A percentile compares a stretch with the other conserved stretches of the same genome.
Evolutionary conservation across 495 filamentous ascomycete genomes (phyloP).

Genomic region (Aspergillus baeticus): DNA sequence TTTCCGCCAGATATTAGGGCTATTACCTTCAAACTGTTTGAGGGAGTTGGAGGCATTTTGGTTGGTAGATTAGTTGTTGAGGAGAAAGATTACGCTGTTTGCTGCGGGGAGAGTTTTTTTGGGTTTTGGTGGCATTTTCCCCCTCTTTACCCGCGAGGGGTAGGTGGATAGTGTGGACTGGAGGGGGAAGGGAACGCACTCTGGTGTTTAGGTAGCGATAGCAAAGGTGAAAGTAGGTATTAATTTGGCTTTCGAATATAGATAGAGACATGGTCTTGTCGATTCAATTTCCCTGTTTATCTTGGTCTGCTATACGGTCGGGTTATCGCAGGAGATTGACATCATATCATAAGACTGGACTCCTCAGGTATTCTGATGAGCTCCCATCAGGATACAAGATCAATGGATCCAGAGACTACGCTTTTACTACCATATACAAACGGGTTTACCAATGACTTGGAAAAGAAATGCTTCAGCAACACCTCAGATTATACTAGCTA

Average conservation of each 20-base stretch:
- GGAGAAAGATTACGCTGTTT: neutral
- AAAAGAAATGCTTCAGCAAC: slow-evolving; percentile 8
- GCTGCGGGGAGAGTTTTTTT: neutral
- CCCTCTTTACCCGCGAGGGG: neutral
- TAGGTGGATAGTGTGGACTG: neutral
- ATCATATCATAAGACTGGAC: too few species aligned
- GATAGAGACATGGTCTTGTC: too few species aligned
- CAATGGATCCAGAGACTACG: too few species aligned
- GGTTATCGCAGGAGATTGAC: too few species aligned
- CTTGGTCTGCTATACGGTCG: too few species aligned
- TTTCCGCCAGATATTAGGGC: slow-evolving; percentile 95
- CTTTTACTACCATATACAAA: too few species aligned
- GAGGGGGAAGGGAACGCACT: too few species aligned
- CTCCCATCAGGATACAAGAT: too few species aligned
- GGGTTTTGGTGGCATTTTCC: neutral
- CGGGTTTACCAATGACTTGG: too few species aligned
- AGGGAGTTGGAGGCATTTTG: slow-evolving; percentile 6
- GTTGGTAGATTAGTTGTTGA: neutral
- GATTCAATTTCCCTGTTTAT: too few species aligned
- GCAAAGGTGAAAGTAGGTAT: neutral
- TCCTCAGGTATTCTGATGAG: too few species aligned
- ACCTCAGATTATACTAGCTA: slow-evolving; percentile 26
- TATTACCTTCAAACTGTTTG: slow-evolving; percentile 68
- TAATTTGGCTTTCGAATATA: neutral
- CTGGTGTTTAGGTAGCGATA: too few species aligned